Conservation (phyloP, 306 rosid species). For the Mimosa bimucronata region DNA sequence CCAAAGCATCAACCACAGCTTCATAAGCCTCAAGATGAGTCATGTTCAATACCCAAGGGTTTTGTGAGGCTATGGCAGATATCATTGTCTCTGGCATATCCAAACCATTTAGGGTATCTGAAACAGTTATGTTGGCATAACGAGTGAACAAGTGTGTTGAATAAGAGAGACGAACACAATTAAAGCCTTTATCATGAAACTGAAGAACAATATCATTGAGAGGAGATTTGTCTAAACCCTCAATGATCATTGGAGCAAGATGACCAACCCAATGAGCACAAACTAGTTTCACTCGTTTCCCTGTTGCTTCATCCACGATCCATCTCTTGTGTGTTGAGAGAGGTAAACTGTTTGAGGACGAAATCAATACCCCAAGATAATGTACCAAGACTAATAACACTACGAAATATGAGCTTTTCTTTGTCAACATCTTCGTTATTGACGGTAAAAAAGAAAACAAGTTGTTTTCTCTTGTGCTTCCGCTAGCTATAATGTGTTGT, state of each 20-base stretch:
- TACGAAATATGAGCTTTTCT: background rate
- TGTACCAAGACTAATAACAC: background rate
- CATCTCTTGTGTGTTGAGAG: constrained; percentile 48
- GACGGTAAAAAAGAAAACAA: background rate
- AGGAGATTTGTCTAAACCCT: constrained; percentile 46
- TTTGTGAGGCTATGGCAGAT: constrained; percentile 25
- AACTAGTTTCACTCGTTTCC: constrained; percentile 40
- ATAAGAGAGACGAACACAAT: constrained; percentile 51
- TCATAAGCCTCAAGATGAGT: constrained; percentile 44
- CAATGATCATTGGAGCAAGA: constrained; percentile 38
- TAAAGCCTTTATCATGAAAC: constrained; percentile 19
- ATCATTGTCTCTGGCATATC: background rate
- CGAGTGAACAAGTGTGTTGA: constrained; percentile 51
- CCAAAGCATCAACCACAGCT: constrained; percentile 43
- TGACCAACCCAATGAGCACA: constrained; percentile 51
- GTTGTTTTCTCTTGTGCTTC: background rate
- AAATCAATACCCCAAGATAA: background rate
- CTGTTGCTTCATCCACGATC: constrained; percentile 46
- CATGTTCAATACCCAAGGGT: constrained; percentile 43
- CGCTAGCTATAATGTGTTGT: background rate
- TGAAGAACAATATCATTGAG: constrained; percentile 25
- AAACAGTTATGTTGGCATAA: background rate
- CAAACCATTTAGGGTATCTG: background rate
- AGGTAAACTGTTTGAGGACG: constrained; percentile 25
- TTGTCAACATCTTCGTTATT: background rate